phyloP scores from a whole-genome alignment of 768 basidiomycete species.

The Mycena floridula region DNA sequence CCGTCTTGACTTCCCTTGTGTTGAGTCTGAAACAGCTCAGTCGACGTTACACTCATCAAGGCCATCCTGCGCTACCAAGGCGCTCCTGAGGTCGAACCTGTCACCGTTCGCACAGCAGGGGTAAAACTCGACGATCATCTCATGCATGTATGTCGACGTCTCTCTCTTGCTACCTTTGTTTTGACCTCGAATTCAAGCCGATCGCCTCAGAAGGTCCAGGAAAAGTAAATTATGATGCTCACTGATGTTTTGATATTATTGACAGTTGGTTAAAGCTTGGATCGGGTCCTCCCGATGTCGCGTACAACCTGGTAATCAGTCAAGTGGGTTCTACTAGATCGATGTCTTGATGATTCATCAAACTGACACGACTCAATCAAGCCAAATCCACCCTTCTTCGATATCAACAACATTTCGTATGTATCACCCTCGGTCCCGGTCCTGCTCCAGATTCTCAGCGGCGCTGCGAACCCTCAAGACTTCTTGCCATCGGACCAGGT shows the following conservation, averaged over 20 bases:
- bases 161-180: background rate
- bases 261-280: conserved; percentile 12
- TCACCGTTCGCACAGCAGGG: conserved; percentile 15
- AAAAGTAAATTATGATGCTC: conserved; percentile 6
- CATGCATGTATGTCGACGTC: conserved; percentile 21
- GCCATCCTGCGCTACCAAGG: conserved; percentile 33
- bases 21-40: background rate
- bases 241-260: background rate
- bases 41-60: conserved; percentile 23
- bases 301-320: conserved; percentile 14
- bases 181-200: conserved; percentile 5
- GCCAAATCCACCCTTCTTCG: conserved; percentile 26
- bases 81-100: conserved; percentile 26
- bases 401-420: conserved; percentile 27
- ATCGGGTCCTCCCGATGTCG: conserved; percentile 14
- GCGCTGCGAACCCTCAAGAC: conserved; percentile 37
- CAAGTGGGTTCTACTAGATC: no score
- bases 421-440: no score
- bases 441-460: no score
- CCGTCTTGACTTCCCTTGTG: no score
- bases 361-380: no score
- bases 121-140: conserved; percentile 18
- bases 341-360: no score
- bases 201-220: conserved; percentile 11
- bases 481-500: conserved; percentile 44